phyloP scores from a whole-genome alignment of 2,329 filamentous ascomycete species.

The Alternaria infectoria region DNA sequence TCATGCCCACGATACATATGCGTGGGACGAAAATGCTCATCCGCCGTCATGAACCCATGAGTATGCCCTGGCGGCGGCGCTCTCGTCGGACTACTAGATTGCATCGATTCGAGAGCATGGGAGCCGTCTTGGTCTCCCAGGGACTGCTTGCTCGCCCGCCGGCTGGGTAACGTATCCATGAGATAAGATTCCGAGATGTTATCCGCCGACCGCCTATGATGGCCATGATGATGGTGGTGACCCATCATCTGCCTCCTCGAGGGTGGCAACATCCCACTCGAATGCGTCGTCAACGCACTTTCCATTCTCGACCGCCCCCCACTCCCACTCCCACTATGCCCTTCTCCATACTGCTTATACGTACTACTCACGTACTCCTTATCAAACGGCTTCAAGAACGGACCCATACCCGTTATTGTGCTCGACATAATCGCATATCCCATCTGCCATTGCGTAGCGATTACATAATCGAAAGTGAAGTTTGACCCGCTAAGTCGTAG shows the following conservation, averaged over 20 bases:
- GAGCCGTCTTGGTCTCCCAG: background rate
- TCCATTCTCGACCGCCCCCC: background rate
- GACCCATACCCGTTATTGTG: conserved; percentile 41
- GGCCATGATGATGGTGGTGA: background rate
- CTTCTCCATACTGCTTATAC: conserved; percentile 16
- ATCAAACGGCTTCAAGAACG: conserved; percentile 43
- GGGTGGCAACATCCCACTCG: background rate
- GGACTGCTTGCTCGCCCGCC: conserved; percentile 9
- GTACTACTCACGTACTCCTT: conserved; percentile 26
- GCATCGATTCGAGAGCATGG: background rate
- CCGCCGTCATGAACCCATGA: conserved; percentile 14
- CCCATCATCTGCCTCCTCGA: background rate
- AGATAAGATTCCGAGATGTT: conserved; percentile 20
- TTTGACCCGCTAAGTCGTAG: conserved; percentile 19
- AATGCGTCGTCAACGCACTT: background rate
- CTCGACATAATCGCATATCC: conserved; percentile 44
- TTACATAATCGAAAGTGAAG: conserved; percentile 34
- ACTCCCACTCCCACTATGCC: background rate
- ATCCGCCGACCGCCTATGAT: background rate
- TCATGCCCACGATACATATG: conserved; percentile 26
- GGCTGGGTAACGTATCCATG: conserved; percentile 16
- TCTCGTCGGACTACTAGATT: background rate
- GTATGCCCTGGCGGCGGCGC: conserved; percentile 7
- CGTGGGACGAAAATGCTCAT: conserved; percentile 32
- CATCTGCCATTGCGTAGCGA: conserved; percentile 45